Base-by-base conservation (phyloP, 768 basidiomycete species). In the Mycena rosella region DNA sequence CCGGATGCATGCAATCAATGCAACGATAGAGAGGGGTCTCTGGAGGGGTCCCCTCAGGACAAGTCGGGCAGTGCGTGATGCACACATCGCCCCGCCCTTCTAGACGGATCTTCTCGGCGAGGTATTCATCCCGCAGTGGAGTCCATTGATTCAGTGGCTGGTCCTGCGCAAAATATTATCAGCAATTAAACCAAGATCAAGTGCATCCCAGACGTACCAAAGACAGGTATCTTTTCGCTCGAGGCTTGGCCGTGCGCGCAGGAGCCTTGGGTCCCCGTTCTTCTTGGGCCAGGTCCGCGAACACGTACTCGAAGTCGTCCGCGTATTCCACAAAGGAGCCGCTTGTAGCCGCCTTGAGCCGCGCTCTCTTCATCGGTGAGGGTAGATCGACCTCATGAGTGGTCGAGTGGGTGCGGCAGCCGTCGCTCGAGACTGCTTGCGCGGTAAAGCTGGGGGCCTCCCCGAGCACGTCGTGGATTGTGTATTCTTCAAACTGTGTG, bases 61-160 rank as follows among this genome's bases (percentile, higher is more conserved):
- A 52, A 10, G 30, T 27, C 7, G 48, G 60, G n/a, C 60, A 61
- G 18, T 15, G 20, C 10, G 27, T 51, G 17, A 1, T 29, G 36
- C 11, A 26, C n/a, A 36, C 48, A n/a, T 3, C n/a, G 22, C 48
- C 60, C 1, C 48, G 2, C 5, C 58, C 65, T 8, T 67, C 59
- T 8, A 61, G 24, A 8, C 65, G 34, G 2, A 66, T 3, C 10
- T 60, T 18, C 32, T 66, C 65, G 1, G 52, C 53, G 4, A 66
- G 42, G 32, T 66, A 66, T 40, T 66, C 40, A 20, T 66, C 65
- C 2, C 36, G 48, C 5, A 60, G 22, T 2, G 57, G 47, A 3
- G 32, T 11, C 57, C 57, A 66, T 45, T 53, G 29, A 13, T 18
- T 22, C 15, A 65, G 30, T 0, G 55, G 42, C 11, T 24, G 7